A percentile compares a stretch with the other conserved stretches of the same genome.
Evolutionary conservation across 805 yeast species (phyloP).

Genomic region (Candida lessepsii): DNA sequence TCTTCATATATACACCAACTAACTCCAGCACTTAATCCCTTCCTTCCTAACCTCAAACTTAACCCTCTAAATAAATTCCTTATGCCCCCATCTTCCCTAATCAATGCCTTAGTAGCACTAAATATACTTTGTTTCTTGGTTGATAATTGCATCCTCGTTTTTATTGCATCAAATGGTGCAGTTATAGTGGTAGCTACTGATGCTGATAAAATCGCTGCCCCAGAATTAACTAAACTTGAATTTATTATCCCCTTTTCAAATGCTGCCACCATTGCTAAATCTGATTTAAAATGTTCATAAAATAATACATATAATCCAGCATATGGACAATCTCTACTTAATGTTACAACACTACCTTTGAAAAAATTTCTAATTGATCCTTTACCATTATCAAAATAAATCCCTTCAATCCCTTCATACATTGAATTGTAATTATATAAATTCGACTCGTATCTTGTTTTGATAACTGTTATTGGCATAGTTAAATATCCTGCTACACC

Average conservation of each 20-base stretch:
- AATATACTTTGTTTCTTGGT: slow-evolving; percentile 44
- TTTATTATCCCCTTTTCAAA: slow-evolving; percentile 1
- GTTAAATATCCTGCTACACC: slow-evolving; percentile 81
- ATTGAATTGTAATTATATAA: slow-evolving; percentile 68
- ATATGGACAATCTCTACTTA: slow-evolving; percentile 90
- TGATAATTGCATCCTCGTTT: slow-evolving; percentile 81
- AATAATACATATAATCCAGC: slow-evolving; percentile 89
- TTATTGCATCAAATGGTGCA: slow-evolving; percentile 92
- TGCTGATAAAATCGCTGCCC: slow-evolving; percentile 80
- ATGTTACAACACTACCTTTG: slow-evolving; percentile 83
- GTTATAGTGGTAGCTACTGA: slow-evolving; percentile 78
- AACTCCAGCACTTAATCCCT: slow-evolving; percentile 89
- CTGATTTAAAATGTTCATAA: slow-evolving; percentile 72
- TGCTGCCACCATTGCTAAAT: slow-evolving; percentile 16
- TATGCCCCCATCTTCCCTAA: slow-evolving; percentile 49
- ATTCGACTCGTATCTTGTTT: slow-evolving; percentile 85
- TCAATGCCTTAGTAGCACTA: slow-evolving; percentile 37
- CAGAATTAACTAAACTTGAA: slow-evolving; percentile 62
- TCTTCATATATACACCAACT: slow-evolving; percentile 98
- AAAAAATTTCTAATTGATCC: slow-evolving; percentile 68
- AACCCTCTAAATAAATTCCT: slow-evolving; percentile 77
- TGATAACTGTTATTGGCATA: slow-evolving; percentile 92
- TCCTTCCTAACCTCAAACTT: slow-evolving; percentile 74
- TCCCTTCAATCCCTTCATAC: slow-evolving; percentile 55
- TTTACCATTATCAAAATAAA: slow-evolving; percentile 36